A percentile compares a stretch with the other conserved stretches of the same genome.
phyloP scores from a whole-genome alignment of 768 basidiomycete genomes.

The Holtermannia corniformis region DNA sequence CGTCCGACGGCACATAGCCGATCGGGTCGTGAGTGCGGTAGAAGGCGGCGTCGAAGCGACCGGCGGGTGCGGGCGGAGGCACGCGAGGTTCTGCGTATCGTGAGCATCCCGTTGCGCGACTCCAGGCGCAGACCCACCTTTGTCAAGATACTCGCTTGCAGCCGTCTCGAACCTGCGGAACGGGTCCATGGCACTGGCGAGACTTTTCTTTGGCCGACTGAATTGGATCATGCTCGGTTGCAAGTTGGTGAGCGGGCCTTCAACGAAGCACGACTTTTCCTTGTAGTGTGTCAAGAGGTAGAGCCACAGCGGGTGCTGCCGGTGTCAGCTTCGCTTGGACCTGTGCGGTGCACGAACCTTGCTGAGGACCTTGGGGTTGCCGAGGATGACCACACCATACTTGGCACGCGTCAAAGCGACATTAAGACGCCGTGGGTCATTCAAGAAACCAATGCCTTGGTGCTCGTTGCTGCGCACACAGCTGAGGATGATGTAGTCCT shows the following conservation, averaged over 20 bases:
- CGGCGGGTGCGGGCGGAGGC: slow-evolving; percentile 76
- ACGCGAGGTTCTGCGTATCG: slow-evolving; percentile 27
- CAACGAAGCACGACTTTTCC: slow-evolving; percentile 84
- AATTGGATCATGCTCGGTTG: slow-evolving; percentile 99
- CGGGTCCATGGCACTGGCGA: slow-evolving; percentile 82
- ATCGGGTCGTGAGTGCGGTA: slow-evolving; percentile 90
- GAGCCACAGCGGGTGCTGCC: slow-evolving; percentile 94
- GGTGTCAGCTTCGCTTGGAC: slow-evolving; percentile 16
- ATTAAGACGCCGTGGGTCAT: slow-evolving; percentile 90
- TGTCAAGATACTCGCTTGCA: slow-evolving; percentile 64
- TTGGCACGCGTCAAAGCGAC: slow-evolving; percentile 96
- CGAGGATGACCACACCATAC: slow-evolving; percentile 97
- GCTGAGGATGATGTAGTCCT: slow-evolving; percentile 97
- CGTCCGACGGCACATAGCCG: slow-evolving; percentile 89
- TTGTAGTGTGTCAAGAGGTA: slow-evolving; percentile 98
- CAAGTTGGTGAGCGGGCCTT: slow-evolving; percentile 90
- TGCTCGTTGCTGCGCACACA: slow-evolving; percentile 98
- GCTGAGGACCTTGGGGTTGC: slow-evolving; percentile 98
- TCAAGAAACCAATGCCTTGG: slow-evolving; percentile 98
- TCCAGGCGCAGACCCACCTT: slow-evolving; percentile 18
- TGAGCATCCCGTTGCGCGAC: neutral
- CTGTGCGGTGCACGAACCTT: slow-evolving; percentile 53
- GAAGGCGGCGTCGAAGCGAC: slow-evolving; percentile 90
- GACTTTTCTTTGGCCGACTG: slow-evolving; percentile 85
- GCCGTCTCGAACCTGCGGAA: slow-evolving; percentile 88